Conservation (phyloP, 2,329 filamentous ascomycete genomes). For the Ophiocordyceps australis region DNA sequence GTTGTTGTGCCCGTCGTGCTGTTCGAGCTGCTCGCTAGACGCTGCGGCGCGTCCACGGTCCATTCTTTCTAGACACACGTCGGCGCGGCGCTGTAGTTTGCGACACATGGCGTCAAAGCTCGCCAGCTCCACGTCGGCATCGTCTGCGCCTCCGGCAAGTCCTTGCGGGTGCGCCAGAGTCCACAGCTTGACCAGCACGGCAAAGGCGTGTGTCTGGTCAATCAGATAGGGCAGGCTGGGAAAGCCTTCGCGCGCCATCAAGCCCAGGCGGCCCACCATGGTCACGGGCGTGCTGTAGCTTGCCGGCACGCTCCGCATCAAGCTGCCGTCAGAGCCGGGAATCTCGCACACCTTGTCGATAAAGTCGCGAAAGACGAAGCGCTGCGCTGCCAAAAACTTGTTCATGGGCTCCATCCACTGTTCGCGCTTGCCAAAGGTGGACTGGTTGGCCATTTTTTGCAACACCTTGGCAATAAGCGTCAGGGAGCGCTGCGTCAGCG, state of each 20-base stretch:
- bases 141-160: slow-evolving; percentile 11
- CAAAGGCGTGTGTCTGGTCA: slow-evolving; percentile 72
- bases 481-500: slow-evolving; percentile 68
- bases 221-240: slow-evolving; percentile 86
- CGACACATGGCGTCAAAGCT: slow-evolving; percentile 33
- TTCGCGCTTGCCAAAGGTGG: slow-evolving; percentile 84
- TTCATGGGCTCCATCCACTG: slow-evolving; percentile 99
- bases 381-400: slow-evolving; percentile 57
- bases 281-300: slow-evolving; percentile 87
- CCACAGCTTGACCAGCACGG: slow-evolving; percentile 69
- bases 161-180: slow-evolving; percentile 33
- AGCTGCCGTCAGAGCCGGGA: slow-evolving; percentile 48
- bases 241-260: slow-evolving; percentile 75
- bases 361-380: slow-evolving; percentile 68
- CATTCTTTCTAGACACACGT: slow-evolving; percentile 30
- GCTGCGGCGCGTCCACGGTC: slow-evolving; percentile 21
- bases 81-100: slow-evolving; percentile 28
- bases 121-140: slow-evolving; percentile 31
- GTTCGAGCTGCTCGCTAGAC: slow-evolving; percentile 11
- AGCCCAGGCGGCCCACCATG: slow-evolving; percentile 67
- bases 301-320: slow-evolving; percentile 45
- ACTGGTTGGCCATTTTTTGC: slow-evolving; percentile 79
- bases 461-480: slow-evolving; percentile 86
- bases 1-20: slow-evolving; percentile 29
- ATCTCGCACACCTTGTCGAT: slow-evolving; percentile 78